Percentiles rank a stretch among this genome's conserved stretches.
Conservation (phyloP, 2,329 filamentous ascomycete genomes). For the Penicillium sclerotiorum region DNA sequence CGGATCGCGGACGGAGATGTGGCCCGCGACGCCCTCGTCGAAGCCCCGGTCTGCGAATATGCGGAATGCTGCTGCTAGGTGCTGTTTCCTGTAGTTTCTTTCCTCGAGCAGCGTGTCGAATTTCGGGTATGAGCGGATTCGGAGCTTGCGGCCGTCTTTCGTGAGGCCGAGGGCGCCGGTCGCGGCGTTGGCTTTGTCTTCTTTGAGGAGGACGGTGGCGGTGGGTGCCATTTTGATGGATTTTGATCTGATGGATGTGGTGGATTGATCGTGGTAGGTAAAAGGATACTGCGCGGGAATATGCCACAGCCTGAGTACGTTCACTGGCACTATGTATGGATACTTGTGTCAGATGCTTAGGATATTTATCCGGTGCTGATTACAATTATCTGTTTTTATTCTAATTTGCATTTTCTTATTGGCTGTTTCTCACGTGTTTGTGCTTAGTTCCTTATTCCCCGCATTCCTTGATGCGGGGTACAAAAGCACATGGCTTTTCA, state of each 20-base stretch:
- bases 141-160: conserved; percentile 3
- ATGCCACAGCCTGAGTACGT: too few species aligned
- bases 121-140: conserved; percentile 23
- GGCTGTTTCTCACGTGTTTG: too few species aligned
- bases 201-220: not conserved
- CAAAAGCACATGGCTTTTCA: too few species aligned
- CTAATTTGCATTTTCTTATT: too few species aligned
- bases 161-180: conserved; percentile 1
- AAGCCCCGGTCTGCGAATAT: conserved; percentile 67
- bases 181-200: not conserved
- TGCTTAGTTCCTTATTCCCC: too few species aligned
- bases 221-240: not conserved
- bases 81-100: conserved; percentile 59
- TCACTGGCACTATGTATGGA: too few species aligned
- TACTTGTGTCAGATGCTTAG: not conserved
- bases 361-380: not conserved
- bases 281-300: too few species aligned
- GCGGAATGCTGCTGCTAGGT: conserved; percentile 70
- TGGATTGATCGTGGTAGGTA: not conserved
- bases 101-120: conserved; percentile 59
- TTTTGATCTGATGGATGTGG: not conserved
- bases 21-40: conserved; percentile 69
- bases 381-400: too few species aligned
- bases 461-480: too few species aligned
- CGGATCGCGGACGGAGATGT: conserved; percentile 69